Base-by-base conservation (phyloP, 179 eudicot genomes). In the Silene vulgaris region DNA sequence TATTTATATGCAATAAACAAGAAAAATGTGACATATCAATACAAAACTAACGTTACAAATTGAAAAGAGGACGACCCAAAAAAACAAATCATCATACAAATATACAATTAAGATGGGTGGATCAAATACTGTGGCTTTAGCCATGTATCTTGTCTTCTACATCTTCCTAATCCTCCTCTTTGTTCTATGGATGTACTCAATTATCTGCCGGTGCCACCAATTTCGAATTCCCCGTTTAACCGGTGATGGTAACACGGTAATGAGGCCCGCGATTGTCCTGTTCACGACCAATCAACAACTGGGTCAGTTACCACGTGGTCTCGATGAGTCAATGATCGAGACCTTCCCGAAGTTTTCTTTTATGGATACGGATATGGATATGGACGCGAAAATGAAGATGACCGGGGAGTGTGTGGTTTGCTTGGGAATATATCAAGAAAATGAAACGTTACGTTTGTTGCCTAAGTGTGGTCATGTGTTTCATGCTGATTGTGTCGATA, bases 401-500 rank as follows among this genome's bases (percentile, higher is more conserved):
- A 21, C 72, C 2, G 75, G 63, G 0, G 97, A 89, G 75, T 91
- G 97, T 57, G 92, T 88, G 7, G 86, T 91, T 12, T 91, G 97
- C 43, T 54, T 89, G 8, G 89, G 80, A 37, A 82, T 82, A 8
- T 91, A 82, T 21, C 86, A 91, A 21, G 89, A 90, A 50, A 81
- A 85, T 13, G 94, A 89, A 26, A 81, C 74, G 60, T 65, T 88
- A 28, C 81, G 94, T 26, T 60, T 87, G 43, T 59, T 91, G 26
- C 91, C 91, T 29, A 82, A 82, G 32, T 91, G 97, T 74, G 89
- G 91, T 7, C 97, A 91, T 56, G 92, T 89, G 20, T 90, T 90
- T 26, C 97, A 91, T 62, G 81, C 85, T 2, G 88, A 87, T 54
- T 91, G 94, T 65, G 82, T 90, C 6, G 96, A 88, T 54, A 72